Percentiles rank a stretch among this genome's conserved stretches.
Conservation (phyloP, 345 rosid species). For the Noccaea bulbosa region DNA sequence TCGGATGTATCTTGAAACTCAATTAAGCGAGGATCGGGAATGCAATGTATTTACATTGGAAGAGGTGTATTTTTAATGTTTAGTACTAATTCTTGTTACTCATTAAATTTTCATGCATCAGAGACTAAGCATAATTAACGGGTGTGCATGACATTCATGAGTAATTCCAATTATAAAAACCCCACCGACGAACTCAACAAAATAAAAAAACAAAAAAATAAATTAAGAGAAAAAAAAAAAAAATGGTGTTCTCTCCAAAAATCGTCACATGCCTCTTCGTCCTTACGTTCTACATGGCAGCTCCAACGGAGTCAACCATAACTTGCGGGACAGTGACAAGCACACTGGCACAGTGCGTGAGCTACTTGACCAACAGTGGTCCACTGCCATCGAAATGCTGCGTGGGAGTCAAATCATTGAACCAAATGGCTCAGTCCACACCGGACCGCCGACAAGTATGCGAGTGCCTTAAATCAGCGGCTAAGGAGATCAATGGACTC, state of each 20-base stretch:
- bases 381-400: constrained; percentile 48
- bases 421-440: constrained; percentile 49
- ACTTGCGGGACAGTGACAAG: constrained; percentile 46
- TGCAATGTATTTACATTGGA: constrained; percentile 19
- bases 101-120: constrained; percentile 41
- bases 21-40: constrained; percentile 24
- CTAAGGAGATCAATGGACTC: constrained; percentile 20
- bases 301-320: constrained; percentile 36
- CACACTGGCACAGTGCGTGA: constrained; percentile 44
- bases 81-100: background rate
- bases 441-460: constrained; percentile 58
- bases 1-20: constrained; percentile 27
- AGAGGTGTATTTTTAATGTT: constrained; percentile 11
- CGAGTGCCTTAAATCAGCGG: constrained; percentile 47
- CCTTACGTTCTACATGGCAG: constrained; percentile 28
- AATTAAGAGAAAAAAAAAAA: background rate
- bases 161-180: constrained; percentile 33
- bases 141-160: constrained; percentile 42
- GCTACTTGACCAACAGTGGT: constrained; percentile 39
- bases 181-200: constrained; percentile 23
- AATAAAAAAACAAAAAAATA: background rate
- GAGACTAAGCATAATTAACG: constrained; percentile 39
- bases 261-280: constrained; percentile 39
- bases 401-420: constrained; percentile 45
- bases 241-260: constrained; percentile 40